Conservation (phyloP, 1,139 yeast genomes). For the Dujonia santamariae region DNA sequence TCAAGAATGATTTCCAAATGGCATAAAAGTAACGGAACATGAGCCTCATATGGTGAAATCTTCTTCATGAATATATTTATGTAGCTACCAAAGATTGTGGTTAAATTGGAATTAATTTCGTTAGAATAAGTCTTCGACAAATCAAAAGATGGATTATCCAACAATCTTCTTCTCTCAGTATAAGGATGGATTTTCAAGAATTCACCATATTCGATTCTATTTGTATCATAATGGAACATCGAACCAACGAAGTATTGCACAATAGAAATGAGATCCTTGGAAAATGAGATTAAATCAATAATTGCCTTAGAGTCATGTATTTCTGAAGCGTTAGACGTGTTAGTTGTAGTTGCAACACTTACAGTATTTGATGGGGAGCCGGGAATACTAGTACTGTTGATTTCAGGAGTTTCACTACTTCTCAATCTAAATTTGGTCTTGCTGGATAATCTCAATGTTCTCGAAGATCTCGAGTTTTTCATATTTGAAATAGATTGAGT, state of each 20-base stretch:
- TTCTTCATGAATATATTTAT: constrained; percentile 34
- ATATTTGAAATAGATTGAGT: neutral
- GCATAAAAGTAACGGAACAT: constrained; percentile 33
- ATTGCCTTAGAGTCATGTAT: constrained; percentile 43
- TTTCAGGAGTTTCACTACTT: constrained; percentile 5
- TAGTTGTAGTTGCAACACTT: constrained; percentile 9
- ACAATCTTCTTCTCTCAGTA: constrained; percentile 26
- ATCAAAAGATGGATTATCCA: constrained; percentile 22
- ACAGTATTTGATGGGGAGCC: constrained; percentile 1
- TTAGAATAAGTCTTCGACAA: constrained; percentile 42
- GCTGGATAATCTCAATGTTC: constrained; percentile 31
- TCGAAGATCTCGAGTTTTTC: constrained; percentile 14
- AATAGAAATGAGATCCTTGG: constrained; percentile 32
- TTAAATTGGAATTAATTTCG: constrained; percentile 50
- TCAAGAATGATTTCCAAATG: constrained; percentile 41
- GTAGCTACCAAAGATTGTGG: constrained; percentile 51
- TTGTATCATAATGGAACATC: constrained; percentile 65
- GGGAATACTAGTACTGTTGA: constrained; percentile 1
- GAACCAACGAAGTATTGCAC: constrained; percentile 65
- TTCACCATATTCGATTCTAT: constrained; percentile 44
- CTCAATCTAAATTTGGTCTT: constrained; percentile 15
- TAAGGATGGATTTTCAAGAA: constrained; percentile 43
- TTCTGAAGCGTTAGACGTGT: constrained; percentile 15
- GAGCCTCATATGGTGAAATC: constrained; percentile 36
- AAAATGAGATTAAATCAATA: constrained; percentile 35